Base-by-base conservation (phyloP, 1,284 basidiomycete species). In the Microbotryum lychnidis-dioicae region DNA sequence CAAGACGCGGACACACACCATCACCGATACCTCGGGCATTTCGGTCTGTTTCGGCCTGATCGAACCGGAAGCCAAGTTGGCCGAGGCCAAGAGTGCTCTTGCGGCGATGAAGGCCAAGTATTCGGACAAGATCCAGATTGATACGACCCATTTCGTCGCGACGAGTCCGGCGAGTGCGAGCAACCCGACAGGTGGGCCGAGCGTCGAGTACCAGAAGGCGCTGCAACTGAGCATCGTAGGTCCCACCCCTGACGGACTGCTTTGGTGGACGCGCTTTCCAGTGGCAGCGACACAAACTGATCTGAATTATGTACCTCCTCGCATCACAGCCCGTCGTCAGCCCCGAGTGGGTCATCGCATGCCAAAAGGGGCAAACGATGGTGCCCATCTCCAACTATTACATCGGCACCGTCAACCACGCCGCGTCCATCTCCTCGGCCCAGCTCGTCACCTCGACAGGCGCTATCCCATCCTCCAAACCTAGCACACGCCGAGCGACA, bases 101-200 rank as follows among this genome's bases (percentile, higher is more conserved):
- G 73, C 80, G 50, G 85, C 88, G 69, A 93, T 97, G 85, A 81
- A 81, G 25, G 92, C 89, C 0, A 86, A 87, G 66, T 91, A 87
- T 84, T 89, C 86, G 69, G 87, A 93, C 67, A 86, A 85, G 69
- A 92, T 99, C 29, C 89, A 93, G 77, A 92, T 97, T 61, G 92
- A 96, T 72, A 96, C 92, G 6, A 94, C 91, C 0, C 92, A 97
- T 75, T 96, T 94, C 70, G 91, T 96, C 45, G 94, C 91, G 73
- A 93, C 90, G 4, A 90, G 87, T 0, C 87, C 91, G 2, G 84
- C 86, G 1, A 72, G 74, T 8, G 57, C 66, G 10, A 80, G 82
- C 16, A 83, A 83, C 0, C 82, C 84, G 0, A 71, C 76, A 7
- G 62, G 56, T 14, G 61, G 65, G 23, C 86, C 89, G 0, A 86